Conservation (phyloP, 805 yeast genomes). For the Nakazawaea wickerhamii region DNA sequence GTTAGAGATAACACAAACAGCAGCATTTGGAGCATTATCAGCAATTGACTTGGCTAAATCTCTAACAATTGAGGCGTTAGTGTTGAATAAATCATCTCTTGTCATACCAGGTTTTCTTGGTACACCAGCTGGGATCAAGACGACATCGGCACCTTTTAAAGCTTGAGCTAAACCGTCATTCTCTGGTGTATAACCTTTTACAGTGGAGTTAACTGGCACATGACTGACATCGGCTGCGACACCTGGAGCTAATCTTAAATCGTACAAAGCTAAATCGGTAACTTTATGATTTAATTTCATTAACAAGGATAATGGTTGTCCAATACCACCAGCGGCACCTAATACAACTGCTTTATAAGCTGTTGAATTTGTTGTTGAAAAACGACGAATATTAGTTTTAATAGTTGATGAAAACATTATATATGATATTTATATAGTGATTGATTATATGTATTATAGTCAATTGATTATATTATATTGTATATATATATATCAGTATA, state of each 20-base stretch:
- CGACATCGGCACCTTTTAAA: slow-evolving; percentile 74
- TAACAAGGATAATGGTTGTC: slow-evolving; percentile 80
- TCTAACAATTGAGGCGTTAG: slow-evolving; percentile 92
- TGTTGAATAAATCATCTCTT: slow-evolving; percentile 93
- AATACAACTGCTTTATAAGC: slow-evolving; percentile 76
- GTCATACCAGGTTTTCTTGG: slow-evolving; percentile 99
- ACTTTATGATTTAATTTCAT: slow-evolving; percentile 86
- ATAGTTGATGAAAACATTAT: slow-evolving; percentile 52
- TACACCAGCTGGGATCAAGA: slow-evolving; percentile 94
- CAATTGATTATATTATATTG: slow-evolving; percentile 1
- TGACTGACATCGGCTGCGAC: slow-evolving; percentile 96
- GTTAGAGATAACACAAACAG: slow-evolving; percentile 79
- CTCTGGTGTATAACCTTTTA: slow-evolving; percentile 84
- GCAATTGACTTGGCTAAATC: slow-evolving; percentile 87
- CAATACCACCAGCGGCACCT: slow-evolving; percentile 95
- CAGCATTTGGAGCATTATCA: slow-evolving; percentile 78
- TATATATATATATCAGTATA: not conserved
- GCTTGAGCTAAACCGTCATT: slow-evolving; percentile 67
- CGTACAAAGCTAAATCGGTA: slow-evolving; percentile 80
- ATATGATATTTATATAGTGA: slow-evolving; percentile 4
- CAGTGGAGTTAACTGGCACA: slow-evolving; percentile 86
- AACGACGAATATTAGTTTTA: slow-evolving; percentile 42
- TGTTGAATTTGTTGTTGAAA: slow-evolving; percentile 59
- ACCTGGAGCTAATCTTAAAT: slow-evolving; percentile 90
- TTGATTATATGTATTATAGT: not conserved